Base-by-base conservation (phyloP, 202 grass and related monocot genomes). In the Eragrostis tef region DNA sequence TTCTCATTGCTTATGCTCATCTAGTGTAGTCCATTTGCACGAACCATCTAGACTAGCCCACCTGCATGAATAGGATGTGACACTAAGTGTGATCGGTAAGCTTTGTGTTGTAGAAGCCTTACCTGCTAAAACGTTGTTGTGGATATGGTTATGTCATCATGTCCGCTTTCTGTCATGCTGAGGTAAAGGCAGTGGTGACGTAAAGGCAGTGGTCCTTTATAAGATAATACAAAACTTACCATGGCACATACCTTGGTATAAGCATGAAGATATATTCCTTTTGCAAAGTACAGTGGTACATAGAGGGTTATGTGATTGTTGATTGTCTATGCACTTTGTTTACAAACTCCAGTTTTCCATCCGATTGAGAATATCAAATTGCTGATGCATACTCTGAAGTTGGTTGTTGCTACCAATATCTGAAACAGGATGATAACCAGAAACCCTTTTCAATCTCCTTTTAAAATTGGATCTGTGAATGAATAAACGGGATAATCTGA, bases 1-100 rank as follows among this genome's bases (percentile, higher is more conserved):
- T 57, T 75, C 29, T 54, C 69, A 62, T 12, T 85, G 56, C 45
- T 72, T 64, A 79, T 79, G 65, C 58, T 73, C 24, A 57, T 53
- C 21, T 56, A 73, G 29, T 57, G 51, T 45, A 65, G 53, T 12
- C 25, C 53, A 69, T 44, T 41, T 39, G 34, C 34, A 39, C 3
- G 1, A 39, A 39, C 34, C 6, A 39, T 39, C 34, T 39, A 39
- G 34, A 39, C 34, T 39, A 39, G 34, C 29, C 29, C 29, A 31
- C 9, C 6, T 39, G 19, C 14, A 1, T 70, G 65, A 43, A 78
- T 61, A 84, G 60, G 25, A 22, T 78, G 50, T 29, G 19, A 7
- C 72, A 42, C 43, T 46, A 72, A 64, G 16, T 7, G 31, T 22
- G 57, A 79, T 73, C 22, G 8, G 31, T 61, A 73, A 59, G 58